phyloP scores from a whole-genome alignment of 139 green algal species.

The Coccomyxa sp. region DNA sequence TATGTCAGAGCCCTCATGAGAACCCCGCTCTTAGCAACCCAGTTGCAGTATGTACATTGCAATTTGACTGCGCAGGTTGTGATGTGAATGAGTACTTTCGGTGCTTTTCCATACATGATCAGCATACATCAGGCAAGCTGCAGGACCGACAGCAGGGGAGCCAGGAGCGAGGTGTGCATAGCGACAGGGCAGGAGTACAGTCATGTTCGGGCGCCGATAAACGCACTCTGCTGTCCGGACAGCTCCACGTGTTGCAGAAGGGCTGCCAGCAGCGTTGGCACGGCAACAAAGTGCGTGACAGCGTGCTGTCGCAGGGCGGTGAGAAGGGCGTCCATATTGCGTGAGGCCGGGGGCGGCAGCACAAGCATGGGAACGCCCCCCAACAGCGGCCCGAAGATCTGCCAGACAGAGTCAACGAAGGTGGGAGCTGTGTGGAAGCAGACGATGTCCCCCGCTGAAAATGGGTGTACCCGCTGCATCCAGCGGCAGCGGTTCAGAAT shows the following conservation, averaged over 20 bases:
- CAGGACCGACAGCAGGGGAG: not conserved
- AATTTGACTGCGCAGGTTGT: no score
- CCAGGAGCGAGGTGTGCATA: not conserved
- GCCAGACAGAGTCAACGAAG: constrained; percentile 60
- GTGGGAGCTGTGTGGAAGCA: constrained; percentile 36
- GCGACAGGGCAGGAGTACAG: no score
- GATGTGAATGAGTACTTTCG: no score
- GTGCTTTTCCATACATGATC: no score
- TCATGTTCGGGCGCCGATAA: no score
- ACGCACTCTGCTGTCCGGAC: no score
- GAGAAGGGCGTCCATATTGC: constrained; percentile 19
- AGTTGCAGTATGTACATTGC: no score
- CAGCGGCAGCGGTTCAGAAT: constrained; percentile 51
- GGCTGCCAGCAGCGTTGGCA: constrained; percentile 38
- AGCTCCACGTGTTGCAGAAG: constrained; percentile 13
- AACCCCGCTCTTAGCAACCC: no score
- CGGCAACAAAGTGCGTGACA: constrained; percentile 47
- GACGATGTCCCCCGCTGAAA: constrained; percentile 22
- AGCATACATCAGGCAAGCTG: not conserved
- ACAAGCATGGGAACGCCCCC: constrained; percentile 16
- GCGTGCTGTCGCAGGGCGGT: constrained; percentile 22
- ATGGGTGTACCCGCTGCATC: constrained; percentile 41
- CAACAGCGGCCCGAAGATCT: constrained; percentile 58
- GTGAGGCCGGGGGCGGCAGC: not conserved
- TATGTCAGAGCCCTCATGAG: not conserved